phyloP scores from a whole-genome alignment of 176 grass and related monocot species.

The Avena insularis region DNA sequence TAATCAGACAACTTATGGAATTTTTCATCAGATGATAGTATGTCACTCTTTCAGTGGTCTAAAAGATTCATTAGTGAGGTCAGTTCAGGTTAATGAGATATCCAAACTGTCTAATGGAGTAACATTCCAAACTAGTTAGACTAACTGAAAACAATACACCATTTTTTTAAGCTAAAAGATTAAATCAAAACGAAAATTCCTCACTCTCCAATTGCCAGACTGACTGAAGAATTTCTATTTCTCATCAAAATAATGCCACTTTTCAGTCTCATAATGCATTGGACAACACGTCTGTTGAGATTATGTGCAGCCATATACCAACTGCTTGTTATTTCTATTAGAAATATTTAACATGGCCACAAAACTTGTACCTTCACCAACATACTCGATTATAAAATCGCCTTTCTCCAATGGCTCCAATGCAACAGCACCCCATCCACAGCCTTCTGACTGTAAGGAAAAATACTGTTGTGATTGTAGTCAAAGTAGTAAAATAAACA shows the following conservation, averaged over 20 bases:
- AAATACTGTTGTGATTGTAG: background rate
- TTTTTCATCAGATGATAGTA: background rate
- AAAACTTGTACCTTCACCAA: slow-evolving; percentile 87
- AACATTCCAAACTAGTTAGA: background rate
- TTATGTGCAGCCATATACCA: background rate
- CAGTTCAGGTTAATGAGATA: background rate
- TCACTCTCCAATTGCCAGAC: background rate
- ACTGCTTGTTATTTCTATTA: slow-evolving; percentile 6
- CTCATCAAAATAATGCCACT: too few relatives aligned
- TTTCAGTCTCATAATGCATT: background rate
- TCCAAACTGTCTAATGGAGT: background rate
- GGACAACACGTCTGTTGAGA: too few relatives aligned
- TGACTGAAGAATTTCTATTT: background rate
- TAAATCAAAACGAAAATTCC: background rate
- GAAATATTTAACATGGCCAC: slow-evolving; percentile 26
- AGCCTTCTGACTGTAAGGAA: slow-evolving; percentile 72
- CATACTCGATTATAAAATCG: slow-evolving; percentile 98
- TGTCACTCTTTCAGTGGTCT: background rate
- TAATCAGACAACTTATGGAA: background rate
- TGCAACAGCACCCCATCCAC: slow-evolving; percentile 95
- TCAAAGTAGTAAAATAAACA: slow-evolving; percentile 24
- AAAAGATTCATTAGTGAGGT: background rate
- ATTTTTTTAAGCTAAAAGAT: background rate
- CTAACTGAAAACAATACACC: background rate
- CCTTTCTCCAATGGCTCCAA: slow-evolving; percentile 84